Conservation (phyloP, 2,329 filamentous ascomycete species). For the Pseudocercospora crystallina region DNA sequence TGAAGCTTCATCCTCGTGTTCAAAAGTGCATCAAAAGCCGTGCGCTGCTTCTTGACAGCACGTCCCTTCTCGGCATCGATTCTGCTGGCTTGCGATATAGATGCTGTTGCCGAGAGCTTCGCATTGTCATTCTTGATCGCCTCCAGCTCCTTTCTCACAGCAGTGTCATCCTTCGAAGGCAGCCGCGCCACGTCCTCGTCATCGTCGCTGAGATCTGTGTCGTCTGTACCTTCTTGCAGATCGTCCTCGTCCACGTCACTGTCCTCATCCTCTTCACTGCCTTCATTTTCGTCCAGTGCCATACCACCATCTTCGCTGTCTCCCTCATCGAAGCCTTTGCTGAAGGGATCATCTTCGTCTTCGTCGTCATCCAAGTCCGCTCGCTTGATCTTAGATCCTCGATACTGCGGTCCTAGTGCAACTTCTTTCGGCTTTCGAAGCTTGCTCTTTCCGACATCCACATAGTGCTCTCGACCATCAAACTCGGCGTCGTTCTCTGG, state of each 20-base stretch:
- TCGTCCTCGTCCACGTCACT: conserved; percentile 30
- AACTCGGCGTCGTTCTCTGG: conserved; percentile 49
- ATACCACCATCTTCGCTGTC: conserved; percentile 37
- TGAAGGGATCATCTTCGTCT: conserved; percentile 51
- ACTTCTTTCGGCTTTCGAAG: conserved; percentile 70
- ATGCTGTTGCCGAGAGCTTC: conserved; percentile 64
- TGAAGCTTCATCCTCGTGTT: conserved; percentile 91
- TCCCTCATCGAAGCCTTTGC: conserved; percentile 46
- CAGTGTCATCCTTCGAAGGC: conserved; percentile 46
- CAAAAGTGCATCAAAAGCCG: conserved; percentile 81
- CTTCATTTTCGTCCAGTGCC: conserved; percentile 26
- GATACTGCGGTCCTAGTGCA: conserved; percentile 75
- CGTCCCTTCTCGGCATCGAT: conserved; percentile 80
- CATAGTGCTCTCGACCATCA: conserved; percentile 82
- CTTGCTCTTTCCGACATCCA: conserved; percentile 78
- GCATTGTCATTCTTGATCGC: conserved; percentile 45
- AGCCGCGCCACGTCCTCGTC: conserved; percentile 38
- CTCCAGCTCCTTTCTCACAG: conserved; percentile 66
- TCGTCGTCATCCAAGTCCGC: conserved; percentile 61
- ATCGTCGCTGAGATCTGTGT: conserved; percentile 47
- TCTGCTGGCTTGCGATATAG: conserved; percentile 65
- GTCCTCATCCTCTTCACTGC: conserved; percentile 39
- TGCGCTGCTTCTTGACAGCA: conserved; percentile 82
- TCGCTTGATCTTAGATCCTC: conserved; percentile 72
- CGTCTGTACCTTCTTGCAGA: conserved; percentile 42